Base-by-base conservation (phyloP, 768 basidiomycete species). In the Phallus indusiatus region DNA sequence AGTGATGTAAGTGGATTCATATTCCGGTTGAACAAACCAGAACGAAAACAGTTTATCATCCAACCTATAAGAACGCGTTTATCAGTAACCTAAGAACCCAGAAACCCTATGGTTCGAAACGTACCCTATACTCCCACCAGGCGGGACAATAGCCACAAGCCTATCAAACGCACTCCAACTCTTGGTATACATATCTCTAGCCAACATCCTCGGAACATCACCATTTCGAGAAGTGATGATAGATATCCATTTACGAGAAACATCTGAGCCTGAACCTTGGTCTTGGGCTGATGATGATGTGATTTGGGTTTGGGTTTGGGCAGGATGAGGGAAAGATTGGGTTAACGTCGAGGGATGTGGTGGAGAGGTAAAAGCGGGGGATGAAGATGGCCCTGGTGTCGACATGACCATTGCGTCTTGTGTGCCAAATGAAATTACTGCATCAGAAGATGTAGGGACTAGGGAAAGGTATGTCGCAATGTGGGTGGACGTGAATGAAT, bases 141-240 rank as follows among this genome's bases (percentile, higher is more conserved):
- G 90, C n/a, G 90, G 89, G 0, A 93, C 89, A 61, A 93, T 90
- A 5, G 88, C 86, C 17, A 93, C 86, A 6, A 94, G 79, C 10
- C 90, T 82, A 68, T 92, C 90, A 65, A 94, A 92, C 1, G 90
- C 90, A 67, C 88, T 90, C 90, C 91, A 93, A 63, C 87, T 90
- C 71, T 93, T 93, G 22, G 89, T 91, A 67, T 93, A 93, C 86
- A 90, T 88, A 64, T 92, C 90, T 59, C 90, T 82, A 50, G 91
- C 90, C 18, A 90, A 77, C 0, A 88, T 86, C 53, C 90, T 81
- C 11, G 90, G 87, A 22, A 90, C 85, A 67, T 91, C 90, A 16
- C 88, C 88, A 68, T 92, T 92, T 69, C 86, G 78, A 78, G 84
- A 88, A 14, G 81, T 79, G 17, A 92, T 68, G 65, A 84, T 81